Percentiles rank a stretch among this genome's conserved stretches.
Evolutionary conservation across 2,329 filamentous ascomycete genomes (phyloP).

Genomic region (Penicillium expansum): DNA sequence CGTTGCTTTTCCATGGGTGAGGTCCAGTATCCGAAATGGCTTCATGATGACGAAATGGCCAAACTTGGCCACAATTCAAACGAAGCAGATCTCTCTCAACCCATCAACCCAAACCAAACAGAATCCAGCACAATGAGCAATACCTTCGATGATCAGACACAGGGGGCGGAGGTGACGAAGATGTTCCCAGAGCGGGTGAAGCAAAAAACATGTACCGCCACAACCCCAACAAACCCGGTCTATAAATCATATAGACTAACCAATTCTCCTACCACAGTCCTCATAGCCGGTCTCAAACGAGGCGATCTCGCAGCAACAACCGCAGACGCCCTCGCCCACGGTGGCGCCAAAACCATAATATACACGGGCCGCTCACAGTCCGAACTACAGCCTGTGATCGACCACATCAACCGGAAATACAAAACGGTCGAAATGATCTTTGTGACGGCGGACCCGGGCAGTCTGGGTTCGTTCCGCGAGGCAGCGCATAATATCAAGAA

Average conservation of each 20-base stretch:
- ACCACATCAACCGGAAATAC: slow-evolving; percentile 22
- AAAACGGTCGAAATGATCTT: slow-evolving; percentile 22
- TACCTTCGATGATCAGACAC: slow-evolving; percentile 27
- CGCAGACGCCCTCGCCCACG: slow-evolving; percentile 28
- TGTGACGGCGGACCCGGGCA: slow-evolving; percentile 16
- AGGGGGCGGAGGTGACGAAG: slow-evolving; percentile 31
- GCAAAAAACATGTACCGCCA: slow-evolving; percentile 30
- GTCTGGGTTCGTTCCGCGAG: slow-evolving; percentile 16
- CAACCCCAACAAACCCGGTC: neutral
- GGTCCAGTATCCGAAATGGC: neutral
- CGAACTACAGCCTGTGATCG: slow-evolving; percentile 27
- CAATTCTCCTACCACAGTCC: slow-evolving; percentile 15
- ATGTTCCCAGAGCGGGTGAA: slow-evolving; percentile 30
- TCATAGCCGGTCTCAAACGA: slow-evolving; percentile 27
- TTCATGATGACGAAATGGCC: slow-evolving; percentile 22
- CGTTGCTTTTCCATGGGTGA: neutral
- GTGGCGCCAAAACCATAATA: slow-evolving; percentile 28
- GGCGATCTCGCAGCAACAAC: slow-evolving; percentile 27
- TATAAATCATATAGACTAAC: neutral
- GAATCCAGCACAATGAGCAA: slow-evolving; percentile 11
- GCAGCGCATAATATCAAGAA: slow-evolving; percentile 18
- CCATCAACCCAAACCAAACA: neutral
- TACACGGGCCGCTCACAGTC: slow-evolving; percentile 27
- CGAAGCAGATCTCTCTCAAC: neutral
- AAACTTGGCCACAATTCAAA: neutral